Conservation (phyloP, 495 filamentous ascomycete genomes). For the Penicillium robsamsonii region DNA sequence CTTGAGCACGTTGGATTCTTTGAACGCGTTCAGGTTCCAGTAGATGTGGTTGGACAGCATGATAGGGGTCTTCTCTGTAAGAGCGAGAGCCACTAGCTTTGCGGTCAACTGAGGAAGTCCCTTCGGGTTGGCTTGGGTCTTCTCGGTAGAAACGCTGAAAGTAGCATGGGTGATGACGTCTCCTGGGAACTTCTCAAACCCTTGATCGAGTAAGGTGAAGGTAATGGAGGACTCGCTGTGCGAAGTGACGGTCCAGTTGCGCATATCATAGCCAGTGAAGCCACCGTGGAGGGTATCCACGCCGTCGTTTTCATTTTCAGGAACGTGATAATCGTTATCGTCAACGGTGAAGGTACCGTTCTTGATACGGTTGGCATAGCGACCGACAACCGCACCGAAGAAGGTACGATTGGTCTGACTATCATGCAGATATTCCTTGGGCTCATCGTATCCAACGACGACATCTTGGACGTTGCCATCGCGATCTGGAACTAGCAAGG, state of each 20-base stretch:
- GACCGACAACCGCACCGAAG: constrained; percentile 73
- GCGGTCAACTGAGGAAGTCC: constrained; percentile 47
- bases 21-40: constrained; percentile 86
- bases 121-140: constrained; percentile 37
- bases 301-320: constrained; percentile 69
- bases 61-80: constrained; percentile 77
- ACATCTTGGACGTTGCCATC: constrained; percentile 64
- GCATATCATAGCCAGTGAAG: constrained; percentile 74
- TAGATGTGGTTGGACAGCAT: constrained; percentile 83
- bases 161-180: constrained; percentile 76
- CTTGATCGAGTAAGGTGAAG: constrained; percentile 74
- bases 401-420: constrained; percentile 65
- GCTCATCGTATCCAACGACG: constrained; percentile 77
- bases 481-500: constrained; percentile 70
- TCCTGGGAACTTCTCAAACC: constrained; percentile 74
- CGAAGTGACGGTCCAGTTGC: constrained; percentile 75
- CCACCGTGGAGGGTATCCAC: constrained; percentile 78
- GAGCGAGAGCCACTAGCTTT: constrained; percentile 59
- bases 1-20: constrained; percentile 64
- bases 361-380: constrained; percentile 86
- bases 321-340: constrained; percentile 59
- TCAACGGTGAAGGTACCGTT: constrained; percentile 78
- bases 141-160: constrained; percentile 55
- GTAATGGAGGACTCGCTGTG: constrained; percentile 68
- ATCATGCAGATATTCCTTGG: constrained; percentile 65